These are phyloP conservation scores for Telfairia occidentalis DNA, from an alignment of 331 rosid genomes.

Conservation along the genomic window DNA sequence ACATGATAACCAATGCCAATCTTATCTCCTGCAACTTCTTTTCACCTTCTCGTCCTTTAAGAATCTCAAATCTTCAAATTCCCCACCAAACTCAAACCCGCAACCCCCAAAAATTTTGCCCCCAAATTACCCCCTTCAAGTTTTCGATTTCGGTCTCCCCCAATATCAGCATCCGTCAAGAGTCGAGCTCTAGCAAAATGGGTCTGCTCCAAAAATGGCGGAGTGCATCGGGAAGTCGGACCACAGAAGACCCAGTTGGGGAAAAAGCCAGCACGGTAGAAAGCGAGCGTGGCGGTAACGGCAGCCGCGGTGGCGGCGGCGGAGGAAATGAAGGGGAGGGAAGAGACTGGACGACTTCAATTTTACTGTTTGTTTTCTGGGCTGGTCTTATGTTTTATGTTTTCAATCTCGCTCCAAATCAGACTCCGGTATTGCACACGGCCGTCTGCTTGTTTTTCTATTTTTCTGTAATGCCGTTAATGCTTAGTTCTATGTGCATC, in stretches of 20 bases:
- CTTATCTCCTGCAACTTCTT: slow-evolving; percentile 50
- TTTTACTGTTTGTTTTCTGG: slow-evolving; percentile 63
- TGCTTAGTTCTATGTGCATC: not conserved
- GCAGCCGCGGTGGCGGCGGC: slow-evolving; percentile 4
- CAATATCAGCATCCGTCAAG: slow-evolving; percentile 14
- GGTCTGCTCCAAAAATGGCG: slow-evolving; percentile 27
- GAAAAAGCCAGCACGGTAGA: slow-evolving; percentile 14
- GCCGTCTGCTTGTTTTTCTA: not conserved
- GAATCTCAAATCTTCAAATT: slow-evolving; percentile 4
- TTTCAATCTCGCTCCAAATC: slow-evolving; percentile 68
- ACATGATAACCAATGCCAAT: slow-evolving; percentile 36
- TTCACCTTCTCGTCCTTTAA: slow-evolving; percentile 20
- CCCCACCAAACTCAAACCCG: slow-evolving; percentile 24
- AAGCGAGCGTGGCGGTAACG: slow-evolving; percentile 12
- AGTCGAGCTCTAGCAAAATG: slow-evolving; percentile 17
- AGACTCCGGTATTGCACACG: slow-evolving; percentile 57
- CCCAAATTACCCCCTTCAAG: not conserved
- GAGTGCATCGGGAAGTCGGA: slow-evolving; percentile 18
- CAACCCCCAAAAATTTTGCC: slow-evolving; percentile 1
- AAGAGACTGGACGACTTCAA: slow-evolving; percentile 74
- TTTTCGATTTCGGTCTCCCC: not conserved
- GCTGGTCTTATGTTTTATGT: slow-evolving; percentile 63
- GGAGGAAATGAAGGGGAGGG: slow-evolving; percentile 31
- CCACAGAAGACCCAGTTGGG: slow-evolving; percentile 27
- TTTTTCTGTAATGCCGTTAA: not conserved